These are phyloP conservation scores for Pycnococcus provasolii DNA, from an alignment of 139 green algal species.

Conservation along the genomic window DNA sequence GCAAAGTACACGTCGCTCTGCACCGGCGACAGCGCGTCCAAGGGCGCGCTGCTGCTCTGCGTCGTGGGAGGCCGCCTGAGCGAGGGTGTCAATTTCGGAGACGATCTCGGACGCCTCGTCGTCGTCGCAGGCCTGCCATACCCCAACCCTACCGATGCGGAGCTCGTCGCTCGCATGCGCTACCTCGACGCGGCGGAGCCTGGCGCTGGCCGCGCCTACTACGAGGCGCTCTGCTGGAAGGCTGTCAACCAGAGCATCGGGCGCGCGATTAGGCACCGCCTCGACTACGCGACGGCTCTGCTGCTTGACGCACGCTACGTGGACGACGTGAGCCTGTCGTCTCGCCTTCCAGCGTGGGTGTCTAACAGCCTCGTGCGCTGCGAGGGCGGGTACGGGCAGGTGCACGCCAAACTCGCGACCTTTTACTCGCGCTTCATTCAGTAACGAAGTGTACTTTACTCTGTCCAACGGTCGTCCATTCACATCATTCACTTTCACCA, in stretches of 20 bases:
- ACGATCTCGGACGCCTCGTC: conserved; percentile 80
- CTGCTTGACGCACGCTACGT: conserved; percentile 71
- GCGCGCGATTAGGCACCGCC: conserved; percentile 51
- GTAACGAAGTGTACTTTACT: too few species aligned
- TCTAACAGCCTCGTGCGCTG: too few species aligned
- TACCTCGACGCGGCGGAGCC: conserved; percentile 52
- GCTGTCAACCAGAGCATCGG: conserved; percentile 94
- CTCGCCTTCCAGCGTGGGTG: too few species aligned
- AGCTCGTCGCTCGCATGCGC: conserved; percentile 76
- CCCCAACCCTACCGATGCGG: conserved; percentile 75
- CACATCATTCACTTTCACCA: too few species aligned
- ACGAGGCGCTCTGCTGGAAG: conserved; percentile 75
- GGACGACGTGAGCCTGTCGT: too few species aligned
- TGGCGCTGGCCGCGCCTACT: conserved; percentile 53
- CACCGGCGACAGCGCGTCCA: not conserved
- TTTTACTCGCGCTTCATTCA: too few species aligned
- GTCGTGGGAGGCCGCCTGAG: conserved; percentile 90
- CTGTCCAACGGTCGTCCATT: too few species aligned
- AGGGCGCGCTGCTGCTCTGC: conserved; percentile 71
- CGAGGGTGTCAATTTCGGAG: conserved; percentile 98
- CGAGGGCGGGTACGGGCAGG: too few species aligned
- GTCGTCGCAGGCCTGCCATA: conserved; percentile 89
- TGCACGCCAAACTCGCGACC: too few species aligned
- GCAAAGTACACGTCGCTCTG: not conserved
- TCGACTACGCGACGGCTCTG: conserved; percentile 81